Evolutionary conservation across 169 alveolate species (phyloP).

Genomic region (Amoebophrya sp.): DNA sequence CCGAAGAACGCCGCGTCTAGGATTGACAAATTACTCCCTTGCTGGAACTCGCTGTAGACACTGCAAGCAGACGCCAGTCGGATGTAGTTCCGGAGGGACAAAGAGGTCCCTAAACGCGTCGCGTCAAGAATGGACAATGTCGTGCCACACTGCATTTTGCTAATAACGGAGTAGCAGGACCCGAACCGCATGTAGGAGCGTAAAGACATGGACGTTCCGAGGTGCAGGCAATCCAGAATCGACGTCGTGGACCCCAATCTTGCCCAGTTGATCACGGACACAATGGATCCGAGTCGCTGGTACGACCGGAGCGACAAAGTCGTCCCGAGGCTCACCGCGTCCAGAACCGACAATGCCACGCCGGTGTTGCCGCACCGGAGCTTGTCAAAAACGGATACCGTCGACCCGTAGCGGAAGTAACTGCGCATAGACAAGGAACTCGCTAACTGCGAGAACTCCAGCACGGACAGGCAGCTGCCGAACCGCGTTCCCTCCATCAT

Average conservation of each 20-base stretch:
- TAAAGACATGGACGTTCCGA: neutral
- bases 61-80: neutral
- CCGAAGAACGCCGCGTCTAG: neutral
- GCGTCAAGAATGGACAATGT: conserved; percentile 7
- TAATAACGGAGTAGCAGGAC: neutral
- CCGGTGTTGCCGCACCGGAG: neutral
- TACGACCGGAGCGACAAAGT: neutral
- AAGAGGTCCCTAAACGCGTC: neutral
- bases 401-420: neutral
- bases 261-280: neutral
- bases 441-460: neutral
- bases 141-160: neutral
- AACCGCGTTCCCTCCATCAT: neutral
- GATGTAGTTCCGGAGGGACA: neutral
- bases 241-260: neutral
- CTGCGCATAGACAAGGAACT: conserved; percentile 6
- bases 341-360: neutral
- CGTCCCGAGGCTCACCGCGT: neutral
- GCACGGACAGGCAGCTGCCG: conserved; percentile 26
- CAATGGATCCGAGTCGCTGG: neutral
- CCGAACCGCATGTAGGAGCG: conserved; percentile 4
- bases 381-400: conserved; percentile 13
- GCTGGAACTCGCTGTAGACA: neutral
- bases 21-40: neutral
- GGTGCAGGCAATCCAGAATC: neutral